Evolutionary conservation across 495 filamentous ascomycete genomes (phyloP), one percentile per base, ranked within the genome.

Genomic region (Aspergillus coremiiformis): DNA sequence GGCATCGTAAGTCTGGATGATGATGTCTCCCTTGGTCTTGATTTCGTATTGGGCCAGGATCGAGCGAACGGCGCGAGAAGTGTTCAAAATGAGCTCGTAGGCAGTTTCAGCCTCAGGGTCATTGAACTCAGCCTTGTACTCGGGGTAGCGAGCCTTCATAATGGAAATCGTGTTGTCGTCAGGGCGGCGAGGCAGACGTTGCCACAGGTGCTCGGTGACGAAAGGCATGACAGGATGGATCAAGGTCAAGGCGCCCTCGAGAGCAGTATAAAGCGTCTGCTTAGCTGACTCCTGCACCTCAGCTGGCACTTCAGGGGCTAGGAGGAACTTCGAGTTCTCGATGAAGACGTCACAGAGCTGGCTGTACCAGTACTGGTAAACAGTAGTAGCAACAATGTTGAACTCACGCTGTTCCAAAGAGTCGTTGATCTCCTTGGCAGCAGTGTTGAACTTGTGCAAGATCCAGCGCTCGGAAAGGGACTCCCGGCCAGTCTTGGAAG

Each of bases 391-490:
- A 27, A 79, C 70, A 47, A 68, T 69, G 24, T 78, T 80, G 75
- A 94, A 94, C 49, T 92, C 84, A 23, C 89, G 79, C 32, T 76
- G 70, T 50, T 82, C 80, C 7, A 95, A 71, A 12, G 78, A 73
- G 51, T 82, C 73, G 67, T 91, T 89, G 54, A 90, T 79, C 32
- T 83, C 82, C 69, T 84, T 85, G n/a, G 83, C 75, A 15, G 88
- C 84, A 20, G 53, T 61, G 60, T 85, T 89, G 71, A 90, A 75
- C 66, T 89, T 86, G 72, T 90, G 83, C 52, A 95, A 66, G 52
- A 95, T 91, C 89, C 89, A 95, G 46, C 82, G 78, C 69, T 95
- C 89, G 2, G 88, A 78, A 27, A 90, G 75, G 20, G 81, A 83
- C 58, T 88, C 82, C 32, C 80, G 75, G 47, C 84, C 83, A 23